phyloP scores from a whole-genome alignment of 108 stramenopile species.

The Nannochloropsis oceanica region DNA sequence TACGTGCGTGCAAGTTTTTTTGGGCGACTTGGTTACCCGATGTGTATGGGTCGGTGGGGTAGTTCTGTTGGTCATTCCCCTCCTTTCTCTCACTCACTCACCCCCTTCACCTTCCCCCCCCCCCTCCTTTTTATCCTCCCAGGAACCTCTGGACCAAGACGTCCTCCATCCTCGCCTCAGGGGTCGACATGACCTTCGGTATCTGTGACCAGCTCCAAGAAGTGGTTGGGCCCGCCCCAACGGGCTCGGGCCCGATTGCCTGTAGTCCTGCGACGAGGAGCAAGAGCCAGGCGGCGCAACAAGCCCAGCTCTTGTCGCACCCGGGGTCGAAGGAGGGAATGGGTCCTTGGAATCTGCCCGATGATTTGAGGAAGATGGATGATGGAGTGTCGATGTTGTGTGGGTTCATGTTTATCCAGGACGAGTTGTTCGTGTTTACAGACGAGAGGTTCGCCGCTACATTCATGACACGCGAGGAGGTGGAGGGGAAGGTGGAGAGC shows the following conservation, averaged over 20 bases:
- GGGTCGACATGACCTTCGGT: background rate
- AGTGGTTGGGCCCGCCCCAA: background rate
- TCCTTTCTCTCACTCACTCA: background rate
- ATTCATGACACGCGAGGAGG: background rate
- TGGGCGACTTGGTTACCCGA: too few species aligned
- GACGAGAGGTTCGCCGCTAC: background rate
- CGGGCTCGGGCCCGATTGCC: background rate
- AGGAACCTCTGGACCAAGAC: background rate
- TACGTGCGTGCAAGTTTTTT: background rate
- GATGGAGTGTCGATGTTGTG: background rate
- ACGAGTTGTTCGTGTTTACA: background rate
- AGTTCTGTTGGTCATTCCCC: too few species aligned
- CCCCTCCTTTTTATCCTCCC: background rate
- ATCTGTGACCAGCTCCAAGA: background rate
- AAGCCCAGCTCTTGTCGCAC: background rate
- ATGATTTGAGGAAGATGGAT: background rate
- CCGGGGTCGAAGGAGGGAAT: background rate
- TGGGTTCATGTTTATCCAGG: background rate
- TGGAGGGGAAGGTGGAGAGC: background rate
- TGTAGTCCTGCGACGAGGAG: background rate
- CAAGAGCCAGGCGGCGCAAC: background rate
- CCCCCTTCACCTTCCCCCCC: background rate
- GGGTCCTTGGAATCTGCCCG: background rate
- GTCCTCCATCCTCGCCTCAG: background rate
- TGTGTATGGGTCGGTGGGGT: too few species aligned